phyloP scores from a whole-genome alignment of 2,329 filamentous ascomycete genomes.

The Neoscytalidium dimidiatum region DNA sequence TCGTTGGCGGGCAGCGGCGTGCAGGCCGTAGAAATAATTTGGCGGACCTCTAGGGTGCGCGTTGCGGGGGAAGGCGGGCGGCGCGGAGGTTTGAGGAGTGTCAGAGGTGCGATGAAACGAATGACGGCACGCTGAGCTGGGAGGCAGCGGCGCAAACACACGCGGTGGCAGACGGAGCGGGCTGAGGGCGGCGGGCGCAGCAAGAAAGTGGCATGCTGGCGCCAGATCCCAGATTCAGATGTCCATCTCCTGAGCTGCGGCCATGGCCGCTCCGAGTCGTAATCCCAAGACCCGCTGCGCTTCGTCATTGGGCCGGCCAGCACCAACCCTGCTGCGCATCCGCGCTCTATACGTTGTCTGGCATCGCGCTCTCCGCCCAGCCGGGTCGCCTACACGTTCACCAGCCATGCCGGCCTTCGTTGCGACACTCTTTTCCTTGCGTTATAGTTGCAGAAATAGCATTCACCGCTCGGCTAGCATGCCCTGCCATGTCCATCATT shows the following conservation, averaged over 20 bases:
- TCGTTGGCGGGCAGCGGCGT: constrained; percentile 11
- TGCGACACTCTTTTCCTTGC: constrained; percentile 10
- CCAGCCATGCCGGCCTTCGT: not conserved
- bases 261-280: constrained; percentile 17
- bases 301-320: constrained; percentile 3
- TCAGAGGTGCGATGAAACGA: constrained; percentile 18
- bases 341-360: constrained; percentile 13
- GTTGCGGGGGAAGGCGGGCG: constrained; percentile 15
- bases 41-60: not conserved
- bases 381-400: constrained; percentile 16
- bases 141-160: constrained; percentile 8
- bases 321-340: constrained; percentile 17
- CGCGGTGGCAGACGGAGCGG: constrained; percentile 6
- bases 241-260: constrained; percentile 21
- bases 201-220: constrained; percentile 10
- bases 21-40: constrained; percentile 9
- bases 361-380: constrained; percentile 16
- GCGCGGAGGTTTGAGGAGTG: constrained; percentile 15
- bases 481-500: not conserved
- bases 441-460: not conserved
- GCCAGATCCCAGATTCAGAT: constrained; percentile 15
- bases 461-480: not conserved
- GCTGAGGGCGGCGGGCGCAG: constrained; percentile 7
- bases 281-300: constrained; percentile 13
- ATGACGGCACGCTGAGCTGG: constrained; percentile 17